Conservation (phyloP, 1,139 yeast species). For the Candida sp. region DNA sequence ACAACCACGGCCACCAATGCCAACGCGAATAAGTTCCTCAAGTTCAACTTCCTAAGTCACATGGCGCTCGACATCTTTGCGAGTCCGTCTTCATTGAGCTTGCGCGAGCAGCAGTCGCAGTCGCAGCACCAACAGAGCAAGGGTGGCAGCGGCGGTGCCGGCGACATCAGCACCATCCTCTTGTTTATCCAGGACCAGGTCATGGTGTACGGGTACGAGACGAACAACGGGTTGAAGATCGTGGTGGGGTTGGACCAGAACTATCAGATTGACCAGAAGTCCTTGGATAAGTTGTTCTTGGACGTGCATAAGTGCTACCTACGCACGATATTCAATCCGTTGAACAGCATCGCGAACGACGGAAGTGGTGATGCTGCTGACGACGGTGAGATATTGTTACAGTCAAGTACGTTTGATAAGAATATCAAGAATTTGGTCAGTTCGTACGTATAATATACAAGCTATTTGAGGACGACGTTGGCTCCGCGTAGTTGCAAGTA, state of each 20-base stretch:
- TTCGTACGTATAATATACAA: conserved; percentile 2
- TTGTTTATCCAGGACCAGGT: conserved; percentile 66
- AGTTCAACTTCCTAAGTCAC: conserved; percentile 66
- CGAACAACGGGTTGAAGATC: conserved; percentile 63
- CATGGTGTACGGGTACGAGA: conserved; percentile 64
- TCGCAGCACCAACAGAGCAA: conserved; percentile 18
- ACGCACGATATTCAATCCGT: conserved; percentile 60
- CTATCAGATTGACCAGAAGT: conserved; percentile 19
- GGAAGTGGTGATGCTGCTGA: conserved; percentile 24
- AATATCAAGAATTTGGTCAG: conserved; percentile 36
- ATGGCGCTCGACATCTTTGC: conserved; percentile 70
- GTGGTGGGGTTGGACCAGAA: conserved; percentile 47
- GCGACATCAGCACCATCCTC: conserved; percentile 34
- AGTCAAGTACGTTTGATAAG: conserved; percentile 41
- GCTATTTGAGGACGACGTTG: conserved; percentile 72
- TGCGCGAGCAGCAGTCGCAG: conserved; percentile 47
- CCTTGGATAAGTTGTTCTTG: conserved; percentile 31
- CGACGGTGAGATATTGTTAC: conserved; percentile 19
- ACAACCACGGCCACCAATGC: conserved; percentile 3
- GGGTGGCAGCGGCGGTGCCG: conserved; percentile 22
- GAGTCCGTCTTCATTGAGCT: conserved; percentile 47
- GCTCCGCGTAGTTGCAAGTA: conserved; percentile 89
- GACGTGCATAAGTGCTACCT: conserved; percentile 54
- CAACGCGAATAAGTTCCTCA: conserved; percentile 50
- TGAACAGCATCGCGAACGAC: conserved; percentile 34